Base-by-base conservation (phyloP, 2,329 filamentous ascomycete species). In the Cladosporium sp. region DNA sequence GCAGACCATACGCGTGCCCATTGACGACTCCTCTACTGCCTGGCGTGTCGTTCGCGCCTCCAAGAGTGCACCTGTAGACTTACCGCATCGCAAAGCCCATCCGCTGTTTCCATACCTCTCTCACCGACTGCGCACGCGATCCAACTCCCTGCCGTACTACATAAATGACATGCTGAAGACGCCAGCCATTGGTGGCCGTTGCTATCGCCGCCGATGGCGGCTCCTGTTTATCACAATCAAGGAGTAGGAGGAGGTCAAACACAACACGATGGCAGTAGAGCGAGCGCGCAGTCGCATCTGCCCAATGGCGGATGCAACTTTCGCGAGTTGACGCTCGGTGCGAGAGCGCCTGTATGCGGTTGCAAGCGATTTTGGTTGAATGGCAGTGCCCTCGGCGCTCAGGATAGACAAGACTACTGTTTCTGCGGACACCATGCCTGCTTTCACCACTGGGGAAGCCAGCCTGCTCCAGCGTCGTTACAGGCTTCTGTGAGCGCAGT, bases 341-440 rank as follows among this genome's bases (percentile, higher is more conserved):
- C 69, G n/a, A 69, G 67, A 61, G 75, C 76, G 14, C 74, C 75
- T 36, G 70, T 64, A 30, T 84, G 82, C 70, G 80, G 80, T 45
- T 84, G 82, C 69, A 73, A 74, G 59, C 76, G 80, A 55, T 84
- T 83, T 65, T 83, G 80, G 78, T 67, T 69, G 61, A 67, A 72
- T 58, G 61, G 57, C 12, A 59, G 54, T 12, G 54, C 54, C 11
- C 51, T 60, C 17, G 58, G 51, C 25, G 63, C 43, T 22, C 58
- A 68, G 47, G 61, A 69, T 55, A 66, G 65, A 38, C 66, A 68
- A 62, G 71, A 76, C 2, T 76, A 68, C 71, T 84, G 82, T 69
- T 77, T 80, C 58, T 84, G 82, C 64, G 78, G 78, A 40, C 82
- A 84, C 68, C 82, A 84, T 74, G 80, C 81, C 6, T 84, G 82